Percentiles rank a stretch among this genome's conserved stretches.
These are phyloP conservation scores for Periconia macrospinosa DNA, from an alignment of 2,329 filamentous ascomycete species.

Conservation along the genomic window DNA sequence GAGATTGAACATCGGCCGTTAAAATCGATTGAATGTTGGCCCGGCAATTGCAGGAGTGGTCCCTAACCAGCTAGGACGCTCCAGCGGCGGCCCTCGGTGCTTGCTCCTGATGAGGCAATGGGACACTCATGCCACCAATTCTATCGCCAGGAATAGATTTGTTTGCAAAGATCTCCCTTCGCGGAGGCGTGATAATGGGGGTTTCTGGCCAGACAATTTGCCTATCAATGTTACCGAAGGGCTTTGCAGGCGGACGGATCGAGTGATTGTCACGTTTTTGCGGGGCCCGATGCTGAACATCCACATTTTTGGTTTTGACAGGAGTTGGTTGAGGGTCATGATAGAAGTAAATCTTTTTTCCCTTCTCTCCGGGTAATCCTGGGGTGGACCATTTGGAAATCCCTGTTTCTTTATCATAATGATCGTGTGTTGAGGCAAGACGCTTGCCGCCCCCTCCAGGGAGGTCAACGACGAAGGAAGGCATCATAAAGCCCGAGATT, in stretches of 20 bases:
- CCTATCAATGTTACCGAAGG: not conserved
- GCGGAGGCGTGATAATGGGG: too few relatives aligned
- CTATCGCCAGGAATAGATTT: too few relatives aligned
- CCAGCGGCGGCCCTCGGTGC: not conserved
- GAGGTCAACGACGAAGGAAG: constrained; percentile 65
- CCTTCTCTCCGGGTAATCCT: constrained; percentile 49
- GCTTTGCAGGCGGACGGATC: not conserved
- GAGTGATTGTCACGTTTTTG: not conserved
- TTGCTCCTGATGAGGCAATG: not conserved
- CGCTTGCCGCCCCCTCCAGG: constrained; percentile 67
- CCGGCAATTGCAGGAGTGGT: not conserved
- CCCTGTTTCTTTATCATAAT: constrained; percentile 58
- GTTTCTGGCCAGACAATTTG: too few relatives aligned
- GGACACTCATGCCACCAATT: not conserved
- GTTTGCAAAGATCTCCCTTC: too few relatives aligned
- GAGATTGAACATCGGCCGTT: not conserved
- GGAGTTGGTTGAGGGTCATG: constrained; percentile 51
- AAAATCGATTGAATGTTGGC: not conserved
- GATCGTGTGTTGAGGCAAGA: constrained; percentile 56
- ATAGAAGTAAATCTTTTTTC: constrained; percentile 55
- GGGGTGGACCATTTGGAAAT: constrained; percentile 60
- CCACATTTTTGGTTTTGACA: not conserved
- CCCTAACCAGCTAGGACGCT: not conserved
- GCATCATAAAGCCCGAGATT: constrained; percentile 65
- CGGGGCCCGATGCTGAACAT: not conserved